Percentiles rank a stretch among this genome's conserved stretches.
Conservation (phyloP, 441 rosid genomes). For the Melastoma candidum region DNA sequence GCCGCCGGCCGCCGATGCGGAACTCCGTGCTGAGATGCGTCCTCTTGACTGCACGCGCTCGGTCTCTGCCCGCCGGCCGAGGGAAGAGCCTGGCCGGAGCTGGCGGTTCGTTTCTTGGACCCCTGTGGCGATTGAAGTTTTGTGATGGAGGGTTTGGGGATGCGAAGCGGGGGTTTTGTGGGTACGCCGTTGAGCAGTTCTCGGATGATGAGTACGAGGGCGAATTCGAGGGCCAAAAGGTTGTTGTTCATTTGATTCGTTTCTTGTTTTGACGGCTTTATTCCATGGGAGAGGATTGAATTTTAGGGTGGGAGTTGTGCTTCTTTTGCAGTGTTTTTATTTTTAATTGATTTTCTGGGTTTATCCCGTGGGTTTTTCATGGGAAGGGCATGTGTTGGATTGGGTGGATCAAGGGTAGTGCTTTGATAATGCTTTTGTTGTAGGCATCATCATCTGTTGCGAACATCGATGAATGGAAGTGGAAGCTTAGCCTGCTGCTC, state of each 20-base stretch:
- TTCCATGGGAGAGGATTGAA: background rate
- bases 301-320: no score
- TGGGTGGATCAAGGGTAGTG: no score
- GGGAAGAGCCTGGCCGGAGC: background rate
- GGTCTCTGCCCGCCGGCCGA: background rate
- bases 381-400: no score
- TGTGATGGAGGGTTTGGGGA: conserved; percentile 7
- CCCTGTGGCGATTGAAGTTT: background rate
- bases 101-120: background rate
- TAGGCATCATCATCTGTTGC: conserved; percentile 93
- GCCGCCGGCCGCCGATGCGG: background rate
- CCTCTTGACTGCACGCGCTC: background rate
- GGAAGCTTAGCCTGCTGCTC: conserved; percentile 75
- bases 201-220: conserved; percentile 92
- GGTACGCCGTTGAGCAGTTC: conserved; percentile 75
- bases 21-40: conserved; percentile 3
- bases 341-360: no score
- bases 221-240: conserved; percentile 75
- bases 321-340: no score
- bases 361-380: no score
- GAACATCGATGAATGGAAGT: conserved; percentile 93
- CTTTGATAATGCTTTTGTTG: background rate
- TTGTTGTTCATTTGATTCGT: conserved; percentile 22
- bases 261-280: background rate
- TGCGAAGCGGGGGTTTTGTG: conserved; percentile 28